Evolutionary conservation across 768 basidiomycete species (phyloP), one percentile per base, ranked within the genome.

Genomic region (Dendrothele bispora): DNA sequence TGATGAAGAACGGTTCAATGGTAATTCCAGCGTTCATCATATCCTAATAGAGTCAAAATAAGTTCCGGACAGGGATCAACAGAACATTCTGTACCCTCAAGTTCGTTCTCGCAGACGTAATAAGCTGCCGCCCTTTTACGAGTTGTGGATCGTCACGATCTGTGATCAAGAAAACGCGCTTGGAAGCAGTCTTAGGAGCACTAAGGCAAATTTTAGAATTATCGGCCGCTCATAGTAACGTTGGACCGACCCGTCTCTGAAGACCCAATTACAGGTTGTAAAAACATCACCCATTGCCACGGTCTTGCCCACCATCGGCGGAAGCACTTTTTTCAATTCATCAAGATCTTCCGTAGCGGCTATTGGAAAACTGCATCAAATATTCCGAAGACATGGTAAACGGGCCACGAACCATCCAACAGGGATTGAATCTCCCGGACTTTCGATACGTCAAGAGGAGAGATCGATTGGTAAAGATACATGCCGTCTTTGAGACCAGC

Each of bases 131-230:
- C n/a, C 71, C 74, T 4, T 72, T 61, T 10, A 78, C 77, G 5
- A 78, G 67, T 60, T 79, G 81, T 2, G 93, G 93, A 55, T 88
- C 67, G 56, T 94, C 92, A 55, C 89, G 84, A 60, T 98, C 88
- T 0, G 97, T 98, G 35, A 99, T 88, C 30, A 95, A 70, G 62
- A 98, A 98, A 1, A 98, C 79, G 5, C 94, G 84, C 61, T 95
- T 95, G n/a, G 87, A 84, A 2, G 92, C 91, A 0, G 84, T 91
- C 60, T 94, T 92, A 18, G 86, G 84, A 7, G 90, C 88, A 10
- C 91, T 93, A 51, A 18, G 30, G 43, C 32, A 29, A 17, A 24
- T 22, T 43, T 42, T 50, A 18, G 40, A n/a, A 37, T 27, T 24
- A n/a, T 28, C 17, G 20, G 14, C 8, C 14, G 22, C 7, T 29